A percentile compares a stretch with the other conserved stretches of the same genome.
Conservation (phyloP, 106 monocot genomes). For the Allium cepa region DNA sequence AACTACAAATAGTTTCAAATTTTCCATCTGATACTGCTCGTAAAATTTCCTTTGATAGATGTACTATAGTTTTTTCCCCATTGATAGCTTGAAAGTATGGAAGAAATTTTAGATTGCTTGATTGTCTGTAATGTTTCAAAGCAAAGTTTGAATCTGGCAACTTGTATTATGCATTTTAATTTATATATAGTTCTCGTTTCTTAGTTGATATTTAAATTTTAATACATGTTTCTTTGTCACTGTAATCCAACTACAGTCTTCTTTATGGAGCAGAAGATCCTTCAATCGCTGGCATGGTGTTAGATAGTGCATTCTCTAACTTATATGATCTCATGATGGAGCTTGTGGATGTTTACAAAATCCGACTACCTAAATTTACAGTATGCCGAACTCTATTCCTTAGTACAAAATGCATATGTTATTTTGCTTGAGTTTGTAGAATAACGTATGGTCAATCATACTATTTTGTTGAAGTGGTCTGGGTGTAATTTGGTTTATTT, state of each 20-base stretch:
- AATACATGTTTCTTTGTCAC: slow-evolving; percentile 1
- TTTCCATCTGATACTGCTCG: too few species aligned
- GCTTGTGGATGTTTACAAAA: slow-evolving; percentile 95
- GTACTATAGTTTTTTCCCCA: too few species aligned
- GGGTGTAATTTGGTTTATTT: neutral
- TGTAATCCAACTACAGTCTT: slow-evolving; percentile 49
- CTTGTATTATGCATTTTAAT: too few species aligned
- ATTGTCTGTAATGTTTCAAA: too few species aligned
- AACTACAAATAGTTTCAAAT: too few species aligned
- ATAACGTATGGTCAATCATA: neutral
- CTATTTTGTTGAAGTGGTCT: slow-evolving; percentile 2
- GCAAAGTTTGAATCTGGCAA: too few species aligned
- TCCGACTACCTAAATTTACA: slow-evolving; percentile 92
- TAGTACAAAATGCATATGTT: neutral
- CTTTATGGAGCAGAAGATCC: slow-evolving; percentile 99
- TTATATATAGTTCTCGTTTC: too few species aligned
- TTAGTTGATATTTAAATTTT: neutral
- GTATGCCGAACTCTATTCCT: slow-evolving; percentile 21
- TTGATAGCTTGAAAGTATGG: too few species aligned
- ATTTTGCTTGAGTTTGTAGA: neutral
- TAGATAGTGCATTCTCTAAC: slow-evolving; percentile 96
- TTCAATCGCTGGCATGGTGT: slow-evolving; percentile 95
- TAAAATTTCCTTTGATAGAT: too few species aligned
- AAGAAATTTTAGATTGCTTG: too few species aligned
- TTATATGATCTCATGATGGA: slow-evolving; percentile 94